Base-by-base conservation (phyloP, 2,329 filamentous ascomycete genomes). In the Neopestalotiopsis rosae region DNA sequence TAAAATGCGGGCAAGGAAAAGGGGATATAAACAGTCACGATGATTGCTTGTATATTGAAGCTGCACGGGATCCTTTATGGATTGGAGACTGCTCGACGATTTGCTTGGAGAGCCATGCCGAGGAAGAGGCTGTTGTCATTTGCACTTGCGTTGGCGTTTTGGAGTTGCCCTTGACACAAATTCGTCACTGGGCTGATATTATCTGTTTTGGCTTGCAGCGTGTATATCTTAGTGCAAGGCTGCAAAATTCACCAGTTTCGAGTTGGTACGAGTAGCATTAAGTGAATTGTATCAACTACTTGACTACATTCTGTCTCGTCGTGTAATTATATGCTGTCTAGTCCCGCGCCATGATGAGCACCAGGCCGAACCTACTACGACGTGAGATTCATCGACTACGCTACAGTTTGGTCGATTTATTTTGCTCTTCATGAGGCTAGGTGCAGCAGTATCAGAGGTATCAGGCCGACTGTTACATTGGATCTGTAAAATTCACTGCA, bases 1-100 rank as follows among this genome's bases (percentile, higher is more conserved):
- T 79, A 59, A 56, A 30, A 4, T 12, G 30, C 30, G 12, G 28
- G n/a, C 30, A 2, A 34, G 17, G 34, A 14, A 34, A 4, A 28
- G 4, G 20, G 10, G 12, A 1, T 1, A 6, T 17, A n/a, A 17
- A 59, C 57, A 13, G 28, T 30, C 6, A 28, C 57, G 17, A 24
- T 14, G 30, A 14, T 5, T 14, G 13, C 10, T 12, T 30, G 57
- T 30, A 14, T 10, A 9, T 28, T 59, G 10, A 1, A 14, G 17
- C 30, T 20, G 30, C 12, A 32, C 5, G n/a, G 13, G 13, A 59
- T 12, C 5, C 7, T 2, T 14, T 1, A 32, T n/a, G 9, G 7
- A 52, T 14, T 9, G 45, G 45, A n/a, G n/a, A n/a, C 17, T 24
- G n/a, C 42, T 10, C n/a, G 14, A 20, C 10, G 45, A 17, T 52